phyloP scores from a whole-genome alignment of 352 stramenopile species.

The Globisporangium apiculatum region DNA sequence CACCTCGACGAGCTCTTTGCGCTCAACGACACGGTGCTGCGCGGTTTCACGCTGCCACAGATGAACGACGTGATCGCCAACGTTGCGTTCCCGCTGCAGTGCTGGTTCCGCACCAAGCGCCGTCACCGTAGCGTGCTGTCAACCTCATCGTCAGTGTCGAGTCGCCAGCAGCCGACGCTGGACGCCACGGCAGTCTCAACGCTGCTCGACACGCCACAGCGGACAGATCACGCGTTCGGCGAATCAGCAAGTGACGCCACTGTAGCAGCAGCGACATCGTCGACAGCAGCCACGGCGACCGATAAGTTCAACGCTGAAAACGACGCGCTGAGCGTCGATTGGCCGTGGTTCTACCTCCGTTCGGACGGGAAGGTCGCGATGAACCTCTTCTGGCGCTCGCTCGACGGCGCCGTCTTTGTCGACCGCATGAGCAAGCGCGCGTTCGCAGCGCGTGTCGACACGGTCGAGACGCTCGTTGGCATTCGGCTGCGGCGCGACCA shows the following conservation, averaged over 20 bases:
- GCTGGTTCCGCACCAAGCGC: slow-evolving; percentile 52
- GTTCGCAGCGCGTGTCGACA: slow-evolving; percentile 22
- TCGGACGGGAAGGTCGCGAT: slow-evolving; percentile 82
- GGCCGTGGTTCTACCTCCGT: slow-evolving; percentile 70
- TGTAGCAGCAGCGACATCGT: too few relatives aligned
- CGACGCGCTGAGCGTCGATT: slow-evolving; percentile 41
- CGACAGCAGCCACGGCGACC: too few relatives aligned
- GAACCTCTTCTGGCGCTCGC: slow-evolving; percentile 73
- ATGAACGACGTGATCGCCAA: slow-evolving; percentile 29
- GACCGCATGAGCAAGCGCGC: slow-evolving; percentile 36
- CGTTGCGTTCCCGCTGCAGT: slow-evolving; percentile 32
- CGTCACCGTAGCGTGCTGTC: not conserved
- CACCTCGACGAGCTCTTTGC: slow-evolving; percentile 58
- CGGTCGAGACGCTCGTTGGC: slow-evolving; percentile 27
- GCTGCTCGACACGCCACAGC: not conserved
- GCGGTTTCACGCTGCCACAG: slow-evolving; percentile 17
- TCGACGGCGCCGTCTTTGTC: slow-evolving; percentile 61
- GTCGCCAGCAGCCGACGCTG: not conserved
- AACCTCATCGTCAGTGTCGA: too few relatives aligned
- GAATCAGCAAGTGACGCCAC: too few relatives aligned
- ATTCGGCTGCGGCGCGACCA: slow-evolving; percentile 25
- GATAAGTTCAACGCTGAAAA: slow-evolving; percentile 1
- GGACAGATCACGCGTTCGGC: not conserved
- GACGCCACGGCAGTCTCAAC: not conserved
- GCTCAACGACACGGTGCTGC: slow-evolving; percentile 46